These are phyloP conservation scores for Zygosaccharomyces siamensis DNA, from an alignment of 805 yeast genomes.

Conservation along the genomic window DNA sequence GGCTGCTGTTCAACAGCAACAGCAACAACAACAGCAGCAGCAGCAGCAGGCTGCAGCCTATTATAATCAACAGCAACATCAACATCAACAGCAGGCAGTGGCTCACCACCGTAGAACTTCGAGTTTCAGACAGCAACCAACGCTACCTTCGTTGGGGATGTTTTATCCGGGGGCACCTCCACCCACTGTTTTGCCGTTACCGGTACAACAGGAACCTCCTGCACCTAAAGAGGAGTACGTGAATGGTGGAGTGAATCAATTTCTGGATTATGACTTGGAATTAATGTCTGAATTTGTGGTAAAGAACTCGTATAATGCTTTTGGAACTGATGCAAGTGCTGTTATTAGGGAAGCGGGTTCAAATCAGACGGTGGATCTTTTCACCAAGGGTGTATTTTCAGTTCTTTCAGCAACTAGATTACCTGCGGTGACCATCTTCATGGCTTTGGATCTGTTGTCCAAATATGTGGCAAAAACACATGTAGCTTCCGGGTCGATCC, in stretches of 20 bases:
- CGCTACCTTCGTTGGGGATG: constrained; percentile 11
- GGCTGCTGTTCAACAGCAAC: constrained; percentile 10
- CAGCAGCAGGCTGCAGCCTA: constrained; percentile 13
- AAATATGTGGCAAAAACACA: constrained; percentile 47
- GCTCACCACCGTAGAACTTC: constrained; percentile 9
- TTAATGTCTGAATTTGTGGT: constrained; percentile 77
- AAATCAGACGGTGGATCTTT: constrained; percentile 33
- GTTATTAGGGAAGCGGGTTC: constrained; percentile 16
- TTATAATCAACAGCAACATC: constrained; percentile 14
- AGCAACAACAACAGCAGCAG: constrained; percentile 8
- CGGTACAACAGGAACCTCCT: constrained; percentile 14
- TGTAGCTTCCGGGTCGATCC: constrained; percentile 31
- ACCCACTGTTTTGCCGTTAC: constrained; percentile 12
- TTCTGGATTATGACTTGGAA: constrained; percentile 72
- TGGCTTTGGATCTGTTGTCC: constrained; percentile 74
- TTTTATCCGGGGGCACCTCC: constrained; percentile 11
- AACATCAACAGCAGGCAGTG: constrained; percentile 10
- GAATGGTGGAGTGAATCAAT: constrained; percentile 71
- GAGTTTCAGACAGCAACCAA: constrained; percentile 6
- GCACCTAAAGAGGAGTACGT: constrained; percentile 18
- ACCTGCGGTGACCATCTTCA: constrained; percentile 73
- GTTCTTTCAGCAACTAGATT: constrained; percentile 84
- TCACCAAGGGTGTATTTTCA: constrained; percentile 55
- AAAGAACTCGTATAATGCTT: constrained; percentile 65
- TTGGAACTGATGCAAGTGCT: constrained; percentile 41